These are phyloP conservation scores for Neofusicoccum sp. DNA, from an alignment of 2,329 filamentous ascomycete genomes.

Conservation along the genomic window DNA sequence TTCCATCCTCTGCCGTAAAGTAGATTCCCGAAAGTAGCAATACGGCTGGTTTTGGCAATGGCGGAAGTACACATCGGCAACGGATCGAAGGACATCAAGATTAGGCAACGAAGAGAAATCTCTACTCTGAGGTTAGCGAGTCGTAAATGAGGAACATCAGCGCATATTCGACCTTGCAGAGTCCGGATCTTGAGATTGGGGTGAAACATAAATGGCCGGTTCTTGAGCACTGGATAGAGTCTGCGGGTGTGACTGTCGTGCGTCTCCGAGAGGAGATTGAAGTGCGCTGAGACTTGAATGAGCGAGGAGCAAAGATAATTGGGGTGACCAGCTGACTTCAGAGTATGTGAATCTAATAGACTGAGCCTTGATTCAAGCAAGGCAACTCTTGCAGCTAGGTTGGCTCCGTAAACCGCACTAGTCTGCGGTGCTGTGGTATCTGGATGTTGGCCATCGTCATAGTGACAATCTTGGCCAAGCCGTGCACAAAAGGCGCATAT, in stretches of 20 bases:
- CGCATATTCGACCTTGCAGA: neutral
- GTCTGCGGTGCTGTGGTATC: neutral
- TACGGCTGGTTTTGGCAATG: conserved; percentile 45
- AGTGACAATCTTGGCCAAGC: conserved; percentile 21
- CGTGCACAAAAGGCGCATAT: conserved; percentile 23
- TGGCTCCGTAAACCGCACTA: neutral
- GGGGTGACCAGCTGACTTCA: neutral
- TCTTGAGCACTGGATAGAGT: too few species aligned
- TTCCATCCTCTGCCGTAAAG: conserved; percentile 35
- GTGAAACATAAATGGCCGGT: too few species aligned
- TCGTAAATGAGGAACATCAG: neutral
- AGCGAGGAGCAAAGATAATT: neutral
- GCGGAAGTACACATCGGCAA: conserved; percentile 35
- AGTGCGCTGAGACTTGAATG: too few species aligned
- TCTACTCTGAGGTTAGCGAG: neutral
- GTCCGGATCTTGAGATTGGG: neutral
- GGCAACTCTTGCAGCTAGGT: conserved; percentile 1
- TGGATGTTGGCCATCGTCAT: conserved; percentile 14
- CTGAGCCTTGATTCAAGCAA: neutral
- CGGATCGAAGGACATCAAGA: neutral
- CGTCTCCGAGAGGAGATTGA: too few species aligned
- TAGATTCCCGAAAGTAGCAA: conserved; percentile 40
- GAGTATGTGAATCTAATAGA: neutral
- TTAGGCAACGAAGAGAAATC: neutral
- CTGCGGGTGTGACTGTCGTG: too few species aligned